Percentiles rank a stretch among this genome's conserved stretches.
Evolutionary conservation across 495 filamentous ascomycete species (phyloP).

Genomic region (Pseudevernia furfuracea): DNA sequence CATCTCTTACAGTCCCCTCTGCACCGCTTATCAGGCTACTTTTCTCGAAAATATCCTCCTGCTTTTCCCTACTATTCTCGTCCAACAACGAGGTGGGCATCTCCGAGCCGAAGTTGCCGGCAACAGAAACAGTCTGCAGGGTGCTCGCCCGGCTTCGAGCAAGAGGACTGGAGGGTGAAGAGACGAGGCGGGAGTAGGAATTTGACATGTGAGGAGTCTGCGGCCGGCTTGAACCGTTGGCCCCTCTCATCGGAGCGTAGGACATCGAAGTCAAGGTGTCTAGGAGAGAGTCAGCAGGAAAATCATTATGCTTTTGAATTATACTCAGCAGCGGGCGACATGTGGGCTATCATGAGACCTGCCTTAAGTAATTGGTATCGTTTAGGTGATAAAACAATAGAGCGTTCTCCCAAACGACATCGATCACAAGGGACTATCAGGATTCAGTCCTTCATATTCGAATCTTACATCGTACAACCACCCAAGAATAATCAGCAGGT

Average conservation of each 20-base stretch:
- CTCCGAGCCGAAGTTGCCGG: conserved; percentile 36
- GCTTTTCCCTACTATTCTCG: conserved; percentile 10
- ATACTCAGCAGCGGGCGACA: background rate
- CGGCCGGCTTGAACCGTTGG: background rate
- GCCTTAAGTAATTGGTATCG: background rate
- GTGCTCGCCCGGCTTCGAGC: conserved; percentile 54
- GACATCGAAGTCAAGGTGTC: background rate
- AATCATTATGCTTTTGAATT: background rate
- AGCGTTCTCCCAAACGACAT: background rate
- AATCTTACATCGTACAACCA: background rate
- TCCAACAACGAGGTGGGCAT: conserved; percentile 21
- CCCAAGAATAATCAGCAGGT: background rate
- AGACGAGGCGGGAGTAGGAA: conserved; percentile 35
- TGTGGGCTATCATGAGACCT: background rate
- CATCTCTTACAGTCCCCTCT: conserved; percentile 14
- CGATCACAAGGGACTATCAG: background rate
- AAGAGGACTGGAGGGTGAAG: conserved; percentile 42
- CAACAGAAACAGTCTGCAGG: conserved; percentile 46
- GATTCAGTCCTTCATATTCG: background rate
- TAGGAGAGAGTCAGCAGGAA: background rate
- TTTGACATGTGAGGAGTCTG: conserved; percentile 19
- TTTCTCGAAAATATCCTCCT: conserved; percentile 36
- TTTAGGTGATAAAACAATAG: background rate
- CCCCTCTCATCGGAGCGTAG: background rate
- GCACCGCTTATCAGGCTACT: conserved; percentile 18